A percentile compares a stretch with the other conserved stretches of the same genome.
These are phyloP conservation scores for Xylaria sp. DNA, from an alignment of 2,329 filamentous ascomycete genomes.

Conservation along the genomic window DNA sequence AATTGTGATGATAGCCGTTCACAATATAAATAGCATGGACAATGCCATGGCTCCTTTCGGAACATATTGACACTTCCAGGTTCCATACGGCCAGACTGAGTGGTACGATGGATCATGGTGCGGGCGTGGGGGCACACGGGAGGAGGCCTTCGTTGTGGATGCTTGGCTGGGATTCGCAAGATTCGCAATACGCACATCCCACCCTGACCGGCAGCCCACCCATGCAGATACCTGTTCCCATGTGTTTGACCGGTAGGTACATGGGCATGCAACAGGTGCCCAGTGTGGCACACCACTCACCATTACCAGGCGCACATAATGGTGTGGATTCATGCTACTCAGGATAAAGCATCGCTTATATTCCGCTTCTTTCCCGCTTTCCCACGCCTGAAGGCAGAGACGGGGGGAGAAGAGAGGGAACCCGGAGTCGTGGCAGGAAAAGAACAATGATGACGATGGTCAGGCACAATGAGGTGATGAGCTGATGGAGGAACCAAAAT, in stretches of 20 bases:
- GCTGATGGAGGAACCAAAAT: not conserved
- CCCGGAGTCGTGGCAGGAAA: not conserved
- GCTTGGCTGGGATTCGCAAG: conserved; percentile 28
- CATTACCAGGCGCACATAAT: conserved; percentile 15
- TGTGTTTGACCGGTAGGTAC: conserved; percentile 22
- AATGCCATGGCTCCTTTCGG: conserved; percentile 28
- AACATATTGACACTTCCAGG: conserved; percentile 28
- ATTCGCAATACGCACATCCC: conserved; percentile 25
- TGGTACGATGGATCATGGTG: conserved; percentile 34
- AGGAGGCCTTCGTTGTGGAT: conserved; percentile 26
- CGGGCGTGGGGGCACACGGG: conserved; percentile 31
- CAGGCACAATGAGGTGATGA: not conserved
- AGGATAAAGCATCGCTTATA: conserved; percentile 28
- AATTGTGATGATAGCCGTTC: conserved; percentile 17
- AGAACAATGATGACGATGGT: not conserved
- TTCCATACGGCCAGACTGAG: conserved; percentile 24
- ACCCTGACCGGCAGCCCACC: conserved; percentile 26
- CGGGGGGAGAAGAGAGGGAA: not conserved
- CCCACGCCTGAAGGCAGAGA: not conserved
- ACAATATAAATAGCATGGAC: conserved; percentile 27
- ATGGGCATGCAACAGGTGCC: conserved; percentile 17
- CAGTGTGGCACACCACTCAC: conserved; percentile 8
- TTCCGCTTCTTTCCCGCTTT: conserved; percentile 22
- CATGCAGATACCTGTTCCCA: conserved; percentile 29
- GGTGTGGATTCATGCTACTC: conserved; percentile 23